Conservation (phyloP, 2,329 filamentous ascomycete species). For the Fusarium stilboides region DNA sequence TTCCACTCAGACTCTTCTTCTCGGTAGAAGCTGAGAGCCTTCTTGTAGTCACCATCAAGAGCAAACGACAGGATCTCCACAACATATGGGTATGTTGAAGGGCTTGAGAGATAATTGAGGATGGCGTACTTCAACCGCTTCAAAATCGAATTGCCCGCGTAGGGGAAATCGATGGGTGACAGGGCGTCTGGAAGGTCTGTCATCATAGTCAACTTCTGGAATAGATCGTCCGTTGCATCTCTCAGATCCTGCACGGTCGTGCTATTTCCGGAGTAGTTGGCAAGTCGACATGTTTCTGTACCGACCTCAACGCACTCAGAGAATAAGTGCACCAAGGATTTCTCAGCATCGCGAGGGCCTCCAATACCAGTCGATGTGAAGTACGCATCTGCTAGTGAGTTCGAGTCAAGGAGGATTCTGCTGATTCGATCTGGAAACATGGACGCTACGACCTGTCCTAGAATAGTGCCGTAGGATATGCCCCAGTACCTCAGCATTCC, state of each 20-base stretch:
- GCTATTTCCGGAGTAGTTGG: slow-evolving; percentile 30
- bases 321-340: slow-evolving; percentile 25
- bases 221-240: slow-evolving; percentile 1
- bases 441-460: slow-evolving; percentile 40
- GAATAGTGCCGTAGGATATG: slow-evolving; percentile 44
- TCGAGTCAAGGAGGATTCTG: slow-evolving; percentile 44
- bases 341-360: slow-evolving; percentile 32
- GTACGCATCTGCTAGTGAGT: slow-evolving; percentile 36
- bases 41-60: slow-evolving; percentile 23
- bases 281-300: slow-evolving; percentile 25
- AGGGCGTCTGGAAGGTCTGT: slow-evolving; percentile 14
- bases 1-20: slow-evolving; percentile 34
- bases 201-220: slow-evolving; percentile 24
- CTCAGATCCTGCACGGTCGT: slow-evolving; percentile 30
- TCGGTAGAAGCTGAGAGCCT: slow-evolving; percentile 17
- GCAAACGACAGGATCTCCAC: slow-evolving; percentile 16
- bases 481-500: slow-evolving; percentile 56
- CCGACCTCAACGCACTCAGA: slow-evolving; percentile 36
- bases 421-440: slow-evolving; percentile 47
- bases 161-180: slow-evolving; percentile 8
- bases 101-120: slow-evolving; percentile 22
- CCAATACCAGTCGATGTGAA: slow-evolving; percentile 18
- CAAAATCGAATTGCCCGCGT: slow-evolving; percentile 26
- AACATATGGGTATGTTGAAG: slow-evolving; percentile 12
- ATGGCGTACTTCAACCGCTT: slow-evolving; percentile 26